These are phyloP conservation scores for Aspergillus proliferans DNA, from an alignment of 2,329 filamentous ascomycete species.

Conservation along the genomic window DNA sequence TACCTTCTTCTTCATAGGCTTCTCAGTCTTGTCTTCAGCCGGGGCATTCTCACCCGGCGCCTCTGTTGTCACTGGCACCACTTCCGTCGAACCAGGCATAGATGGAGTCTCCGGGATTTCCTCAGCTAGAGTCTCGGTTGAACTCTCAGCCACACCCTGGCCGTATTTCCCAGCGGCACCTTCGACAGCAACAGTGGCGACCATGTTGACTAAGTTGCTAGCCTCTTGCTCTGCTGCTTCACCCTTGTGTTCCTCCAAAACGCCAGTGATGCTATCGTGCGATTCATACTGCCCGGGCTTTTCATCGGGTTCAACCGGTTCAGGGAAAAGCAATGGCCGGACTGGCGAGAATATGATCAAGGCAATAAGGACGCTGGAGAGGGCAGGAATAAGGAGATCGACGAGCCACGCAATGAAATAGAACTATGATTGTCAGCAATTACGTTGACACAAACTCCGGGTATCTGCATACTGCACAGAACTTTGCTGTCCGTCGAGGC, in stretches of 20 bases:
- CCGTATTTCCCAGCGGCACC: conserved; percentile 73
- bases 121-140: conserved; percentile 23
- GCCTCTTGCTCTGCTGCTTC: conserved; percentile 81
- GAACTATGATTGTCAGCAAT: conserved; percentile 21
- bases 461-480: conserved; percentile 47
- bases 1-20: conserved; percentile 41
- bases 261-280: conserved; percentile 69
- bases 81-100: not conserved
- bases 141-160: conserved; percentile 51
- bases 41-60: not conserved
- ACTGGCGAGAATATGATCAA: conserved; percentile 61
- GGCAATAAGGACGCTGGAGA: conserved; percentile 54
- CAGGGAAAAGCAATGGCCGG: conserved; percentile 63
- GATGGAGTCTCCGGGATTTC: not conserved
- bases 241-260: conserved; percentile 72
- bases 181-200: conserved; percentile 65
- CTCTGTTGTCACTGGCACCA: conserved; percentile 22
- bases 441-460: not conserved
- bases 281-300: conserved; percentile 42
- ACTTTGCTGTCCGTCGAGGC: conserved; percentile 58
- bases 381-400: conserved; percentile 61
- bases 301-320: conserved; percentile 65
- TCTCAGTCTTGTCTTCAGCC: conserved; percentile 21
- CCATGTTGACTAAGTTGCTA: conserved; percentile 69
- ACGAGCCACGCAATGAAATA: conserved; percentile 64